These are phyloP conservation scores for Sherardia arvensis DNA, from an alignment of 257 asterid species.

Conservation along the genomic window DNA sequence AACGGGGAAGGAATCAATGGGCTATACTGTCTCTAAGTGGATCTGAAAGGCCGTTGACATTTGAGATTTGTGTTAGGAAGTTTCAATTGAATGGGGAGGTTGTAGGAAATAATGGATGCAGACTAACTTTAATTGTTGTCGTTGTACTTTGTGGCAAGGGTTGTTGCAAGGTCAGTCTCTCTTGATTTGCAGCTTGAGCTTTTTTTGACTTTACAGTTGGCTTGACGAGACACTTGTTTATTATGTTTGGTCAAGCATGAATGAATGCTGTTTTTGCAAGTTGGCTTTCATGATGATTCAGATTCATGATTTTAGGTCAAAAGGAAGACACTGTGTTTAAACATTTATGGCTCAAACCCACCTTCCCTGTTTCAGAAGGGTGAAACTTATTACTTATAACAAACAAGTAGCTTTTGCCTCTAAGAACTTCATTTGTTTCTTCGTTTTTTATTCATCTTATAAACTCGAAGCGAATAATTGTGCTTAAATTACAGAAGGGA, in stretches of 20 bases:
- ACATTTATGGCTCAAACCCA: too few relatives aligned
- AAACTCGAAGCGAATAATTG: too few relatives aligned
- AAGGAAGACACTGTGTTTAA: too few relatives aligned
- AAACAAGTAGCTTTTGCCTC: too few relatives aligned
- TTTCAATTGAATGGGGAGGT: too few relatives aligned
- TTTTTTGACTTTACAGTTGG: conserved; percentile 13
- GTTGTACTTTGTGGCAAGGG: neutral
- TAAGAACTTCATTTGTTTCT: too few relatives aligned
- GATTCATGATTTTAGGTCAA: neutral
- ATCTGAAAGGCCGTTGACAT: neutral
- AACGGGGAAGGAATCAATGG: neutral
- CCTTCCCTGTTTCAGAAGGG: too few relatives aligned
- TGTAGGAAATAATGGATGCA: neutral
- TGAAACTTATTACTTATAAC: too few relatives aligned
- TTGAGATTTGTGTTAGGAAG: neutral
- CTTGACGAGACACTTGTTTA: neutral
- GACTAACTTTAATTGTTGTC: neutral
- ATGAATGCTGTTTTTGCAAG: neutral
- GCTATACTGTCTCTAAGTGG: neutral
- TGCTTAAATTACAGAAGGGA: too few relatives aligned
- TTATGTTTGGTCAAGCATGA: neutral
- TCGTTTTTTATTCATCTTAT: too few relatives aligned
- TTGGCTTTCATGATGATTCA: neutral
- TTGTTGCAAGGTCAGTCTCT: neutral
- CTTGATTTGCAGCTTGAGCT: neutral